Conservation (phyloP, 805 yeast genomes). For the Wickerhamiella australiensis region DNA sequence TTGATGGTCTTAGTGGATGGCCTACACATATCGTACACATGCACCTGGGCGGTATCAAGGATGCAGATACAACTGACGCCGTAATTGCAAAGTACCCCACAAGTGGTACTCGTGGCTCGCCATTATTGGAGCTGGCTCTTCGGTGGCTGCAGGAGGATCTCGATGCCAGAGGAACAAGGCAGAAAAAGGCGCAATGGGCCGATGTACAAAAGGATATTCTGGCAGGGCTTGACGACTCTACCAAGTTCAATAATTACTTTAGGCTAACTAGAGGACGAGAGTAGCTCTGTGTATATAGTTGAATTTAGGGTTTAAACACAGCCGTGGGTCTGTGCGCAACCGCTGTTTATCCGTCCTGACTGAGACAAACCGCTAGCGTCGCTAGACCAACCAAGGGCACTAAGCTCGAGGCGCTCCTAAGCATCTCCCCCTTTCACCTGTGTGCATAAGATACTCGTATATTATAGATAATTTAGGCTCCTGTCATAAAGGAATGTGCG, state of each 20-base stretch:
- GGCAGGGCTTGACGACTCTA: conserved; percentile 23
- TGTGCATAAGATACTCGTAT: not conserved
- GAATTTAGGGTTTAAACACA: too few species aligned
- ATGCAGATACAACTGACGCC: conserved; percentile 16
- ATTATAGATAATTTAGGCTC: not conserved
- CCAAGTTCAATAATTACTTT: conserved; percentile 24
- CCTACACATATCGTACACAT: conserved; percentile 75
- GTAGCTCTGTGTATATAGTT: not conserved
- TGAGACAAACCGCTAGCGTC: too few species aligned
- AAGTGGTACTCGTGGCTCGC: conserved; percentile 19
- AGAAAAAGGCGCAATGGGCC: conserved; percentile 43
- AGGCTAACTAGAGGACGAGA: conserved; percentile 21
- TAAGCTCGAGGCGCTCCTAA: too few species aligned
- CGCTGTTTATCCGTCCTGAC: too few species aligned
- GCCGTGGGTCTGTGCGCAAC: too few species aligned
- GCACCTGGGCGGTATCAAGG: conserved; percentile 46
- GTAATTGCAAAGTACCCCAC: conserved; percentile 18
- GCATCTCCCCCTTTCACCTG: too few species aligned
- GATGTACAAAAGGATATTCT: conserved; percentile 31
- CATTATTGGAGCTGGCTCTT: conserved; percentile 28
- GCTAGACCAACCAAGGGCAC: too few species aligned
- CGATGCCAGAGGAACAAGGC: conserved; percentile 42
- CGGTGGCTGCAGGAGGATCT: conserved; percentile 32
- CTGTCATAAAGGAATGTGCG: too few species aligned
- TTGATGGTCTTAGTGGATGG: conserved; percentile 89